A percentile compares a stretch with the other conserved stretches of the same genome.
Conservation (phyloP, 2,329 filamentous ascomycete genomes). For the Akanthomyces dipterigenus region DNA sequence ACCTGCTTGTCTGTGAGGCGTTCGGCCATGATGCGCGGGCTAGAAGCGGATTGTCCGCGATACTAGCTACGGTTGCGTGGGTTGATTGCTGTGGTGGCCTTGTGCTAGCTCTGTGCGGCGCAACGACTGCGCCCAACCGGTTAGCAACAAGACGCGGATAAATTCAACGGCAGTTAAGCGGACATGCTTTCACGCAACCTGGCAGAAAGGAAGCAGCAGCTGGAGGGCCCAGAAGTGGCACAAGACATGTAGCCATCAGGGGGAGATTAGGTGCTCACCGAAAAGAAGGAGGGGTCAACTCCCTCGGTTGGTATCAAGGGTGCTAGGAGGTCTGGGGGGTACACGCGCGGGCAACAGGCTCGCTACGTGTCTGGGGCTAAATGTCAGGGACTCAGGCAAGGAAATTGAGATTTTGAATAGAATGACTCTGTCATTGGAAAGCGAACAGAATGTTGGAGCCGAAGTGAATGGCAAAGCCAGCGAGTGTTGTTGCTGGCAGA, state of each 20-base stretch:
- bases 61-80: neutral
- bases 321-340: neutral
- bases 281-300: conserved; percentile 11
- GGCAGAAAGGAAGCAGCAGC: neutral
- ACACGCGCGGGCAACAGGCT: conserved; percentile 3
- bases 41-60: neutral
- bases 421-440: conserved; percentile 10
- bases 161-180: neutral
- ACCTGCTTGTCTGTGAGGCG: conserved; percentile 55
- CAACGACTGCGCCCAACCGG: neutral
- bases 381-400: conserved; percentile 10
- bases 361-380: conserved; percentile 4
- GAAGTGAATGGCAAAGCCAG: conserved; percentile 3
- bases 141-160: conserved; percentile 2
- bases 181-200: neutral
- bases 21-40: conserved; percentile 39
- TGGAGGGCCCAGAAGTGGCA: neutral
- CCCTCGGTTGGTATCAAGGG: neutral
- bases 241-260: neutral
- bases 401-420: neutral
- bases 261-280: conserved; percentile 11
- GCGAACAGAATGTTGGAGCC: neutral
- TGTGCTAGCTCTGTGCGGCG: neutral
- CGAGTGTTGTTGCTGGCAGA: conserved; percentile 2
- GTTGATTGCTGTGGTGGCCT: neutral